Percentiles rank a stretch among this genome's conserved stretches.
phyloP scores from a whole-genome alignment of 306 rosid genomes.

The Corylus americana region DNA sequence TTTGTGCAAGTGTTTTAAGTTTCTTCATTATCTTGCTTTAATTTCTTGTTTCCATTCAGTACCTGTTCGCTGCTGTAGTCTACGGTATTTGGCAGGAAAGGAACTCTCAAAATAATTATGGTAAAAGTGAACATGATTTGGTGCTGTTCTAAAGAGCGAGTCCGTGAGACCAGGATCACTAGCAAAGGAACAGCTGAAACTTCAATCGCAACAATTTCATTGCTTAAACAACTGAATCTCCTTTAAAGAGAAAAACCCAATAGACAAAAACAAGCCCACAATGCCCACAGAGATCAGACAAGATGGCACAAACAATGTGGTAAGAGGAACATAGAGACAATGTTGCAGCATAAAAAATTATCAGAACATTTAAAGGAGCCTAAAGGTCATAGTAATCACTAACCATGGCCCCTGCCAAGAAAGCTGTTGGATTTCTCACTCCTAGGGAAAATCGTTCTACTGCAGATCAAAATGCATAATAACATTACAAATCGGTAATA shows the following conservation, averaged over 20 bases:
- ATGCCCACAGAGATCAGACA: background rate
- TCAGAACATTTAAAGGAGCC: no score
- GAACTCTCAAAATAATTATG: no score
- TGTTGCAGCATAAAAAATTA: background rate
- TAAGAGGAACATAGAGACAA: background rate
- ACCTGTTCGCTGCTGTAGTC: background rate
- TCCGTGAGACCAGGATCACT: no score
- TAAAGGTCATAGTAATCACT: conserved; percentile 21
- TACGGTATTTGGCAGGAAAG: no score
- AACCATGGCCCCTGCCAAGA: conserved; percentile 66
- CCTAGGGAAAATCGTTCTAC: conserved; percentile 73
- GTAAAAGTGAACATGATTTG: no score
- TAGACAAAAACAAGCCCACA: background rate
- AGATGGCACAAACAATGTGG: background rate
- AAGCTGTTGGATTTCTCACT: conserved; percentile 62
- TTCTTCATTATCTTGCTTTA: no score
- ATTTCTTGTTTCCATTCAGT: background rate
- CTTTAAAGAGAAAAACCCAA: background rate
- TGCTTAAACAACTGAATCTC: background rate
- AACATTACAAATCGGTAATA: conserved; percentile 24
- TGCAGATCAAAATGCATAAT: conserved; percentile 32
- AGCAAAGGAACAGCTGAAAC: no score
- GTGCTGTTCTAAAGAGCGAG: no score
- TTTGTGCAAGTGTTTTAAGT: background rate
- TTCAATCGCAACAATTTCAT: no score